Percentiles rank a stretch among this genome's conserved stretches.
Evolutionary conservation across 257 asterid genomes (phyloP).

Genomic region (Solanum bulbocastanum): DNA sequence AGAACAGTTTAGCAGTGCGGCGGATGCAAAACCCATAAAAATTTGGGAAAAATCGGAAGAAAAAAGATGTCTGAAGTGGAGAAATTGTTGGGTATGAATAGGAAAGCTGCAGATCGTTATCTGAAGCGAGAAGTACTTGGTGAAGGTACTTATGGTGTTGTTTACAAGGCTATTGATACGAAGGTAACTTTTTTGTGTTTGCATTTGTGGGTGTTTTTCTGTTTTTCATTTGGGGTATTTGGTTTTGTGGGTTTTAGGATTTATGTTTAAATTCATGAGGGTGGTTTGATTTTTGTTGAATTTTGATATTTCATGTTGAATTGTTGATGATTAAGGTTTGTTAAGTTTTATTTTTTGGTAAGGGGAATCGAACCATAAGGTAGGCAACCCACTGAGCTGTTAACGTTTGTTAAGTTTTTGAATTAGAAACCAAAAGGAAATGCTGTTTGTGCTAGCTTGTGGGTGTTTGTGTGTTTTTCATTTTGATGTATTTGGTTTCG

Average conservation of each 20-base stretch:
- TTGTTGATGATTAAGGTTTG: neutral
- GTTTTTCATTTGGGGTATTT: neutral
- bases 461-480: neutral
- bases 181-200: constrained; percentile 36
- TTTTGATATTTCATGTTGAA: neutral
- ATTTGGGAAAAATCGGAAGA: neutral
- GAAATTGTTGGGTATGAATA: neutral
- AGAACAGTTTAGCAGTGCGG: neutral
- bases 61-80: neutral
- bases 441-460: neutral
- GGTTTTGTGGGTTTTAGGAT: neutral
- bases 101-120: constrained; percentile 89
- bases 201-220: neutral
- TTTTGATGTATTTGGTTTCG: neutral
- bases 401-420: neutral
- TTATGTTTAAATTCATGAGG: neutral
- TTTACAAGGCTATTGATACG: constrained; percentile 89
- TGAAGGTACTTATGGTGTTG: constrained; percentile 97
- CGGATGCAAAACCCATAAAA: neutral
- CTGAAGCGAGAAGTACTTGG: constrained; percentile 81
- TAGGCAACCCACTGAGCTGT: neutral
- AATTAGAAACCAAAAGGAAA: neutral
- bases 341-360: neutral
- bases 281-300: neutral
- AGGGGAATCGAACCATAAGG: neutral